A percentile compares a stretch with the other conserved stretches of the same genome.
These are phyloP conservation scores for Rhodomyrtus psidioides DNA, from an alignment of 441 rosid genomes.

Conservation along the genomic window DNA sequence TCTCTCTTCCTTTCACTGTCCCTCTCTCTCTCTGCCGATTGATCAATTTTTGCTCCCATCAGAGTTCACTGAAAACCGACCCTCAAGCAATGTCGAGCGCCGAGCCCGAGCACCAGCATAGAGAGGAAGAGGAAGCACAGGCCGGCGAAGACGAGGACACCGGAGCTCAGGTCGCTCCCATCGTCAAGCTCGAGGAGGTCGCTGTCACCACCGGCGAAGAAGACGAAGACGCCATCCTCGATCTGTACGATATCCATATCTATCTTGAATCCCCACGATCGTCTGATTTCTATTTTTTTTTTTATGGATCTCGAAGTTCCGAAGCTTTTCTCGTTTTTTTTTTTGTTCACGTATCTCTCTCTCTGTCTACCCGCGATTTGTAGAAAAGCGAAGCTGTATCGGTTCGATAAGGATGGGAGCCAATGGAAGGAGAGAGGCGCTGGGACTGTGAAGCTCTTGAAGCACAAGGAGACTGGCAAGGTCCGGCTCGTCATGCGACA, in stretches of 20 bases:
- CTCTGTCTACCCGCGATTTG: not conserved
- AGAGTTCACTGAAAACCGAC: not conserved
- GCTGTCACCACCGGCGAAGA: constrained; percentile 88
- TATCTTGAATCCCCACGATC: not conserved
- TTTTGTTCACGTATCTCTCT: not conserved
- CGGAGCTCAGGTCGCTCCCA: constrained; percentile 89
- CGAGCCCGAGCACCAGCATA: constrained; percentile 43
- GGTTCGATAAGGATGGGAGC: constrained; percentile 68
- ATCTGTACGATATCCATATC: constrained; percentile 40
- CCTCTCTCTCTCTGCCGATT: too few relatives aligned
- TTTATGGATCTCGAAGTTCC: not conserved
- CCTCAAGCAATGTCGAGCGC: constrained; percentile 53
- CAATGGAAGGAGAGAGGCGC: constrained; percentile 96
- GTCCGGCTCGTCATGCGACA: constrained; percentile 20
- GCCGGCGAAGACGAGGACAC: constrained; percentile 92
- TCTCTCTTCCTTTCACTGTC: too few relatives aligned
- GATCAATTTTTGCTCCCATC: not conserved
- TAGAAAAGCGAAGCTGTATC: constrained; percentile 77
- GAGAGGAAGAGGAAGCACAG: constrained; percentile 60
- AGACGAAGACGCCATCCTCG: constrained; percentile 73
- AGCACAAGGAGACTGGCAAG: constrained; percentile 13
- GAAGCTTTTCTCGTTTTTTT: not conserved
- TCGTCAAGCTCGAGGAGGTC: constrained; percentile 80
- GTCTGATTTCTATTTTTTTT: not conserved
- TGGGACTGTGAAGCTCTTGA: constrained; percentile 47